phyloP scores from a whole-genome alignment of 805 yeast species.

The Saccharomycopsis babjevae region DNA sequence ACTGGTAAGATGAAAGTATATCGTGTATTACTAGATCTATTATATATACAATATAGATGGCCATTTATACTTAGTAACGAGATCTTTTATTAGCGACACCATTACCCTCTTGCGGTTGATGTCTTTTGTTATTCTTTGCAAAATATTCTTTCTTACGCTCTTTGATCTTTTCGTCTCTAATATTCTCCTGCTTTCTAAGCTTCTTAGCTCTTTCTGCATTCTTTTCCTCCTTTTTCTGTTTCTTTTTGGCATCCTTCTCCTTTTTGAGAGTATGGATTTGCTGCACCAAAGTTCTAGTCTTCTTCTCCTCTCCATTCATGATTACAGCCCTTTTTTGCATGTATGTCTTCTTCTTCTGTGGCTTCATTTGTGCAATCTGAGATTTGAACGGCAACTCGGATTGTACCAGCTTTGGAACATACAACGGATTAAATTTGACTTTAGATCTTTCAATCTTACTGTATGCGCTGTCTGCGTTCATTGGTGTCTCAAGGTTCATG shows the following conservation, averaged over 20 bases:
- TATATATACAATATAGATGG: background rate
- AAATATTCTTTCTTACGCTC: slow-evolving; percentile 85
- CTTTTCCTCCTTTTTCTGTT: slow-evolving; percentile 48
- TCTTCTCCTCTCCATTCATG: slow-evolving; percentile 84
- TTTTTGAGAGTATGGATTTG: slow-evolving; percentile 76
- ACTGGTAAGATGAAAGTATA: background rate
- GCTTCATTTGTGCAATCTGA: slow-evolving; percentile 80
- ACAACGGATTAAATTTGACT: slow-evolving; percentile 78
- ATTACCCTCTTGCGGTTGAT: slow-evolving; percentile 7
- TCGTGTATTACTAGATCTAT: background rate
- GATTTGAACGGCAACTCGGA: slow-evolving; percentile 82
- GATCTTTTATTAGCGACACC: background rate
- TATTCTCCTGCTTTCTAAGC: slow-evolving; percentile 63
- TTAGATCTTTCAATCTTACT: slow-evolving; percentile 73
- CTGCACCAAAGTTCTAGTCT: slow-evolving; percentile 80
- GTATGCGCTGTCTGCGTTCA: slow-evolving; percentile 40
- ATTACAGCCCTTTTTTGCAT: slow-evolving; percentile 89
- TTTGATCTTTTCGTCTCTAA: slow-evolving; percentile 61
- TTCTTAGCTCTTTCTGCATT: slow-evolving; percentile 58
- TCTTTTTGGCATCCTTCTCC: slow-evolving; percentile 72
- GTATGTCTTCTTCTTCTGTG: slow-evolving; percentile 75
- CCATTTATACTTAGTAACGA: background rate
- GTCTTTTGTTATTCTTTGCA: slow-evolving; percentile 46
- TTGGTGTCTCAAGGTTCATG: slow-evolving; percentile 52
- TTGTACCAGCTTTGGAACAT: slow-evolving; percentile 73